phyloP scores from a whole-genome alignment of 169 alveolate species.

The Theileria annulata region DNA sequence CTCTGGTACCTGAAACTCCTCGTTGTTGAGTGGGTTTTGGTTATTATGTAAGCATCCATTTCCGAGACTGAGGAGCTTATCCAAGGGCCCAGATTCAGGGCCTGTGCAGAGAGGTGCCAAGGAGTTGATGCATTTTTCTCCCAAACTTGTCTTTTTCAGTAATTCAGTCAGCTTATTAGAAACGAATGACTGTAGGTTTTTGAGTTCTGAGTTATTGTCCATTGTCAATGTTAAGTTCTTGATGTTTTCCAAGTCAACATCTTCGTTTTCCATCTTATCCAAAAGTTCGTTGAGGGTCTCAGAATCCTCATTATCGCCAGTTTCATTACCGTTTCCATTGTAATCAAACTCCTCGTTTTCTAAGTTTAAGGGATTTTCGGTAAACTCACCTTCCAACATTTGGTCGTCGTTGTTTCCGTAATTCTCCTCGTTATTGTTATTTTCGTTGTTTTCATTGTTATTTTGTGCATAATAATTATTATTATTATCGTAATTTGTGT shows the following conservation, averaged over 20 bases:
- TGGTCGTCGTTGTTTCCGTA: slow-evolving; percentile 23
- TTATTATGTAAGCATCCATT: slow-evolving; percentile 8
- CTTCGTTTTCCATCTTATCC: slow-evolving; percentile 2
- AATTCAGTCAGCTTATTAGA: slow-evolving; percentile 29
- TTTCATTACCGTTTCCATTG: slow-evolving; percentile 10
- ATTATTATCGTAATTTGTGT: not conserved
- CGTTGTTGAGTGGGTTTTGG: slow-evolving; percentile 13
- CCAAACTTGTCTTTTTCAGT: slow-evolving; percentile 27
- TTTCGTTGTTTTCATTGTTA: not conserved
- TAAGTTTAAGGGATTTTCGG: not conserved
- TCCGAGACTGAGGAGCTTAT: slow-evolving; percentile 29
- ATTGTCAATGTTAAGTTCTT: slow-evolving; percentile 22
- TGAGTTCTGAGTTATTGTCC: slow-evolving; percentile 30
- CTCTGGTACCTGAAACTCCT: slow-evolving; percentile 50
- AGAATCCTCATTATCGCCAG: not conserved
- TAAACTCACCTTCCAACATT: not conserved
- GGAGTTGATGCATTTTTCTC: slow-evolving; percentile 40
- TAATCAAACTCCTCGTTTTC: slow-evolving; percentile 15
- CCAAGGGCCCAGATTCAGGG: slow-evolving; percentile 17
- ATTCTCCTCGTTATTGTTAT: not conserved
- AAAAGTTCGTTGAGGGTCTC: slow-evolving; percentile 14
- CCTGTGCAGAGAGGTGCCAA: slow-evolving; percentile 29
- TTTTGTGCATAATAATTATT: not conserved
- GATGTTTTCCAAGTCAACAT: slow-evolving; percentile 25
- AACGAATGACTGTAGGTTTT: slow-evolving; percentile 47